Evolutionary conservation across 805 yeast genomes (phyloP).

Genomic region (Yarrowia yakushimensis): DNA sequence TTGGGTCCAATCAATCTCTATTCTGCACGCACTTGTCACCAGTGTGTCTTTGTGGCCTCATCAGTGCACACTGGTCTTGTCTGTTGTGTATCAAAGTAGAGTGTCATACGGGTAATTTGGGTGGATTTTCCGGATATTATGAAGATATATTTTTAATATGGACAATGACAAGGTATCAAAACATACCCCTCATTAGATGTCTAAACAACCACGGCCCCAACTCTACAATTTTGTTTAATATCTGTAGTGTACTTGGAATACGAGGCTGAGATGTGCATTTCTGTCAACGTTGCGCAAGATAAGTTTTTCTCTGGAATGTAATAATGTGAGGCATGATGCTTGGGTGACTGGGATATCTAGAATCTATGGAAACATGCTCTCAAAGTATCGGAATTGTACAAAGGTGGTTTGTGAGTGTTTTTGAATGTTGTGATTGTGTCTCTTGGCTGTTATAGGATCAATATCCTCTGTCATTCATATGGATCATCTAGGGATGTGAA

Average conservation of each 20-base stretch:
- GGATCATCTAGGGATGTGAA: neutral
- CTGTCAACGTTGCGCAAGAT: neutral
- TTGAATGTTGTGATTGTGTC: neutral
- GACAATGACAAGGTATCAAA: neutral
- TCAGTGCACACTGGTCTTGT: too few species aligned
- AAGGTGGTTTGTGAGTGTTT: neutral
- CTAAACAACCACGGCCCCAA: neutral
- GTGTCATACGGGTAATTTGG: too few species aligned
- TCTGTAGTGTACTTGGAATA: neutral
- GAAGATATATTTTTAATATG: too few species aligned
- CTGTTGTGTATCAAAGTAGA: too few species aligned
- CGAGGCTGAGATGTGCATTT: neutral
- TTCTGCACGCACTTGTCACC: neutral
- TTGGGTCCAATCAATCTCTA: too few species aligned
- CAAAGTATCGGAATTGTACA: neutral
- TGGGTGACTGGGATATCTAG: too few species aligned
- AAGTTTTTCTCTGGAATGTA: neutral
- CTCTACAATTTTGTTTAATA: neutral
- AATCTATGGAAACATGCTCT: too few species aligned
- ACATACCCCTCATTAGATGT: neutral
- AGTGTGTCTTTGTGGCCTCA: neutral
- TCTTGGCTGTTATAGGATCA: too few species aligned
- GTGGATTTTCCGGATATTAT: too few species aligned
- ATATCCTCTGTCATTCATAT: too few species aligned
- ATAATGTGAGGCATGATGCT: neutral